Evolutionary conservation across 192 early-diverging fungal species (phyloP).

Genomic region (Podila clonocystis): DNA sequence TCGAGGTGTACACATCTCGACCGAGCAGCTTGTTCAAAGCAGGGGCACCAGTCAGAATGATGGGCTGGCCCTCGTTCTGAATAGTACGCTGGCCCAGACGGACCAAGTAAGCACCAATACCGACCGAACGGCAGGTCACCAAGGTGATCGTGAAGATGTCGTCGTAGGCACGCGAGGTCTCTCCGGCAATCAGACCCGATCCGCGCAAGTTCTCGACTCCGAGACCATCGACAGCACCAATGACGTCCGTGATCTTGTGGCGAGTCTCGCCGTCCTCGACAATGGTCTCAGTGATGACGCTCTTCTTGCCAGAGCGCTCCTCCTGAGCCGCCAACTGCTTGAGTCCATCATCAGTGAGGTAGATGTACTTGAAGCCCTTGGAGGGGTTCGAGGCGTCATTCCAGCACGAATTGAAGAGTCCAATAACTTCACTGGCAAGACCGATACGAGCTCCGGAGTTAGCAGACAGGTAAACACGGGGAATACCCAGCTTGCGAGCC

Average conservation of each 20-base stretch:
- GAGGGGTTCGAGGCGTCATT: slow-evolving; percentile 79
- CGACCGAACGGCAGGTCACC: slow-evolving; percentile 97
- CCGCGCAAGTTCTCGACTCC: slow-evolving; percentile 98
- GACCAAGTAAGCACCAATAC: slow-evolving; percentile 98
- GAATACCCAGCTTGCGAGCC: slow-evolving; percentile 86
- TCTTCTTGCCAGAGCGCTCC: slow-evolving; percentile 62
- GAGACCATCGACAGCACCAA: slow-evolving; percentile 88
- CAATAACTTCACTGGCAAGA: slow-evolving; percentile 91
- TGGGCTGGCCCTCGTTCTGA: slow-evolving; percentile 98
- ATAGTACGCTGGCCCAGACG: slow-evolving; percentile 97
- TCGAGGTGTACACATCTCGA: slow-evolving; percentile 97
- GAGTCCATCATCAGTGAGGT: slow-evolving; percentile 81
- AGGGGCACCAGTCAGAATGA: slow-evolving; percentile 96
- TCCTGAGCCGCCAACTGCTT: slow-evolving; percentile 67
- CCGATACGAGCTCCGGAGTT: slow-evolving; percentile 99
- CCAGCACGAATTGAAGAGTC: slow-evolving; percentile 90
- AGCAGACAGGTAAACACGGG: slow-evolving; percentile 95
- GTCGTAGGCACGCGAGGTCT: slow-evolving; percentile 93
- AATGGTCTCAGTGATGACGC: slow-evolving; percentile 78
- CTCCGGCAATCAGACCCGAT: slow-evolving; percentile 97
- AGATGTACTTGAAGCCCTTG: slow-evolving; percentile 95
- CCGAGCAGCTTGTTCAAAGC: slow-evolving; percentile 99
- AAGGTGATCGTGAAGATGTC: slow-evolving; percentile 98
- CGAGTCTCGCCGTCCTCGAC: slow-evolving; percentile 80
- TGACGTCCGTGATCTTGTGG: slow-evolving; percentile 87